Base-by-base conservation (phyloP, 2,329 filamentous ascomycete species). In the Colletotrichum viniferum region DNA sequence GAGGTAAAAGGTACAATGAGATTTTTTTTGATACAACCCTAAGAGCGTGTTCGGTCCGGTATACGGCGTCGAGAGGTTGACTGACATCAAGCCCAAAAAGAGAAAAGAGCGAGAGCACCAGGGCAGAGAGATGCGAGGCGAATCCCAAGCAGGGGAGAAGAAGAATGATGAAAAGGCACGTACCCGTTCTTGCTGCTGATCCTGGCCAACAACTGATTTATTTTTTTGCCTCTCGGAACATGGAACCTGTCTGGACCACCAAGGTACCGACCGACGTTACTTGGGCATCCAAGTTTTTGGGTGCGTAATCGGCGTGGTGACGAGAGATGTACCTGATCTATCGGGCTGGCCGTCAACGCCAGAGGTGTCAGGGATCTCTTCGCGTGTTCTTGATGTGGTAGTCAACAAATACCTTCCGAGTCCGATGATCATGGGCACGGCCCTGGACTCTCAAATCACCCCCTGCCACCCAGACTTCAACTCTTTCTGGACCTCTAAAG, bases 111-210 rank as follows among this genome's bases (percentile, higher is more conserved):
- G 24, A 26, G 68, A 14, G n/a, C 24, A 43, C 38, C 38, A n/a
- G 38, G 3, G 36, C 36, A 38, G 7, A 1, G 16, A 12, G 18
- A 48, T 48, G 38, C 38, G 38, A 48, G 38, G 38, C 38, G 38
- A 48, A n/a, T n/a, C 21, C 28, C 28, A 55, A 28, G 55, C 34
- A 26, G 48, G 48, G 16, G 34, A 26, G 69, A 73, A 26, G 69
- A 73, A 73, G 14, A 75, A 75, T 69, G 68, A 75, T 68, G 32
- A n/a, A 71, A 61, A 56, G 69, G 73, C 63, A 75, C 69, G 69
- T 73, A 73, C 73, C 69, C 67, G 34, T 26, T 21, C 56, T 18
- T 18, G 16, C 34, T 32, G 69, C 43, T 62, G 63, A 56, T 72
- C 62, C 18, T 56, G 34, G 52, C 56, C 12, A 48, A 65, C 58